Base-by-base conservation (phyloP, 148 eudicot species). In the Vaccinium vitisidaea region DNA sequence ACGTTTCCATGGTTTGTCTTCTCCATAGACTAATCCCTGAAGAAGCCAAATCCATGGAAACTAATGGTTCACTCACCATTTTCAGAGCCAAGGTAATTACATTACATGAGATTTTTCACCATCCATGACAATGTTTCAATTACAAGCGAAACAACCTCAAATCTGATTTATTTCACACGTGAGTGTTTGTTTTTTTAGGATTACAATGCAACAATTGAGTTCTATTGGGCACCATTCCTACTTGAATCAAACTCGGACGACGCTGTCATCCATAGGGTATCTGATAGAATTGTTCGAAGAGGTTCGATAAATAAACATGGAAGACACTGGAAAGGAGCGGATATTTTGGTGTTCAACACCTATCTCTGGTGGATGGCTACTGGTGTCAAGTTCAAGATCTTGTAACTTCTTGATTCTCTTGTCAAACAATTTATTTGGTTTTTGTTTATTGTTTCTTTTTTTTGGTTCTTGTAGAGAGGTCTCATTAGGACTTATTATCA, bases 211-310 rank as follows among this genome's bases (percentile, higher is more conserved):
- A 94, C 94, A 3, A 93, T 97, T 55, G 99, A 97, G 85, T 95
- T 95, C 89, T 97, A 97, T 86, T 97, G 99, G 99, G 99, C 99
- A 16, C 99, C 99, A 8, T 97, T 97, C 80, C 92, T 97, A 32
- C 89, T 97, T 0, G 99, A 94, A 87, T 95, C 98, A 54, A 97
- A 97, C 86, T 88, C 98, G 0, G 99, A 97, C 75, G 92, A 95
- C 82, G 96, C 98, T 8, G 86, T 91, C 1, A 67, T 87, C 58
- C 99, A 97, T 79, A 82, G 98, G 71, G 77, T 95, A 83, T 74
- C 91, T 8, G 98, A 97, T 74, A 90, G 99, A 87, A 52, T 95
- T 9, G 96, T 97, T 19, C 88, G 98, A 13, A 95, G 92, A 87
- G 98, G 96, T 1, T 97, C 99, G 2, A 95, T 97, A 63, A 90